Conservation (phyloP, 352 stramenopile genomes). For the Phytophthora kernoviae region DNA sequence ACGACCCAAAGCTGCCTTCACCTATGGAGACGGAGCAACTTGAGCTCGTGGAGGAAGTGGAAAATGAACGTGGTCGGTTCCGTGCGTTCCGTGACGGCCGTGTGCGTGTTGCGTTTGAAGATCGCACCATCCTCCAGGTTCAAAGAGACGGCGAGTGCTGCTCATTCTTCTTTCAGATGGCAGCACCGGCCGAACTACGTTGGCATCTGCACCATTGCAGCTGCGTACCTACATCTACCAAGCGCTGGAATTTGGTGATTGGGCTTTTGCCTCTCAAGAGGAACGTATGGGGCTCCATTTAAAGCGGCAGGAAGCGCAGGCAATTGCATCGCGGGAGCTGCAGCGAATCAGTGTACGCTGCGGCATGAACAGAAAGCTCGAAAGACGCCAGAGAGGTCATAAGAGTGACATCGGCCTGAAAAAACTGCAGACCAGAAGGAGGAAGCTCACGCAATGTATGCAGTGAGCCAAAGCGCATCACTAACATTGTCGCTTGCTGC, state of each 20-base stretch:
- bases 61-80: constrained; percentile 66
- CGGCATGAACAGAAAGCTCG: constrained; percentile 33
- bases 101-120: constrained; percentile 66
- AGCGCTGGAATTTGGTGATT: constrained; percentile 66
- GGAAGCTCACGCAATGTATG: background rate
- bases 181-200: constrained; percentile 36
- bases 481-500: constrained; percentile 31
- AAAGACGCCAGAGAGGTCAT: constrained; percentile 4
- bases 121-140: constrained; percentile 77
- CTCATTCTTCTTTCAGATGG: constrained; percentile 62
- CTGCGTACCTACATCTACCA: constrained; percentile 59
- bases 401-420: constrained; percentile 2
- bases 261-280: constrained; percentile 61
- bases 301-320: constrained; percentile 35
- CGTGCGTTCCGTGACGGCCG: constrained; percentile 67
- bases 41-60: constrained; percentile 37
- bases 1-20: background rate
- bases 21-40: constrained; percentile 13
- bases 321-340: constrained; percentile 39
- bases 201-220: constrained; percentile 37
- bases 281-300: constrained; percentile 52
- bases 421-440: constrained; percentile 4
- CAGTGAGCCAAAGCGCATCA: constrained; percentile 7
- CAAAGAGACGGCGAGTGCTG: constrained; percentile 40
- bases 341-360: constrained; percentile 52